Conservation (phyloP, 805 yeast genomes). For the Wickerhamiella domercqiae region DNA sequence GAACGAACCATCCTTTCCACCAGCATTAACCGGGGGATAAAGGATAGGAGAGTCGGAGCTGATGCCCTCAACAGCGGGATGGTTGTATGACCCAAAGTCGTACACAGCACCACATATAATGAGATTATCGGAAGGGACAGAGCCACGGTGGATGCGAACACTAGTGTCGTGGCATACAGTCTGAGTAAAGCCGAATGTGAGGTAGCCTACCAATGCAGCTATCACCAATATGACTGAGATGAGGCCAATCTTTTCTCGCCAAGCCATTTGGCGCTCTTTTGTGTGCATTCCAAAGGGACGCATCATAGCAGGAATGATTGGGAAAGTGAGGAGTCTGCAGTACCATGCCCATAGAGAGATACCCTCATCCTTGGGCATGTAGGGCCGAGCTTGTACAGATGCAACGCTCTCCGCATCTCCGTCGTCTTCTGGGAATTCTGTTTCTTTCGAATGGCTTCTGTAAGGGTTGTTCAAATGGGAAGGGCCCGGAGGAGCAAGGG, state of each 20-base stretch:
- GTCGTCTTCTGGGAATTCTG: too few species aligned
- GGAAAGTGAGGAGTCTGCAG: conserved; percentile 68
- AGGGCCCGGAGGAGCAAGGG: neutral
- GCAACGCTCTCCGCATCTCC: neutral
- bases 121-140: conserved; percentile 45
- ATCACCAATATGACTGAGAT: conserved; percentile 56
- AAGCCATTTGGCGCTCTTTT: conserved; percentile 76
- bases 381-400: neutral
- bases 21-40: conserved; percentile 77
- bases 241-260: conserved; percentile 92
- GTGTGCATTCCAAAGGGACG: conserved; percentile 61
- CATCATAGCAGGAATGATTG: conserved; percentile 75
- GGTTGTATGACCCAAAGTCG: conserved; percentile 50
- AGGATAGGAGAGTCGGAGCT: conserved; percentile 49
- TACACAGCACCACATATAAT: conserved; percentile 74
- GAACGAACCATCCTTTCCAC: conserved; percentile 38
- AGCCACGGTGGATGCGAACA: conserved; percentile 40
- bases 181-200: conserved; percentile 80
- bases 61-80: conserved; percentile 74
- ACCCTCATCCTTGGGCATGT: conserved; percentile 12
- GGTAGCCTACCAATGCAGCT: conserved; percentile 67
- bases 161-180: conserved; percentile 48
- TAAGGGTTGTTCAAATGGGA: too few species aligned
- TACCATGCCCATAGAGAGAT: conserved; percentile 60
- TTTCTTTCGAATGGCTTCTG: too few species aligned